phyloP scores from a whole-genome alignment of 2,329 filamentous ascomycete species.

The Cryoendolithus antarcticus region DNA sequence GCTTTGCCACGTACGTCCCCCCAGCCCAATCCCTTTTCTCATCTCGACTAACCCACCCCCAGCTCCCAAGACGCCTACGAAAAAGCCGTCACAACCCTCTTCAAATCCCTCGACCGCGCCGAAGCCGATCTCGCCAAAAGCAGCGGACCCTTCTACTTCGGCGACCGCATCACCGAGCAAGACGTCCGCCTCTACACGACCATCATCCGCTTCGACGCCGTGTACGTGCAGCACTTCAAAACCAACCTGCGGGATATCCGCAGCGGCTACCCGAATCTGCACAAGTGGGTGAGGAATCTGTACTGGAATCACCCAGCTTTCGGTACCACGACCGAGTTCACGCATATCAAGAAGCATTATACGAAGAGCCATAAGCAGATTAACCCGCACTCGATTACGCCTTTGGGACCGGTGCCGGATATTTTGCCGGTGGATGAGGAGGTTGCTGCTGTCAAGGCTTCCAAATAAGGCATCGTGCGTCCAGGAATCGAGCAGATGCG shows the following conservation, averaged over 20 bases:
- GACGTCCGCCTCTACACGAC: slow-evolving; percentile 44
- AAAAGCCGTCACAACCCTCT: slow-evolving; percentile 33
- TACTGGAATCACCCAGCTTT: slow-evolving; percentile 80
- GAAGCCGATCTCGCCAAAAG: slow-evolving; percentile 31
- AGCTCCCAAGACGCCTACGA: slow-evolving; percentile 38
- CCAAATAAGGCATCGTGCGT: neutral
- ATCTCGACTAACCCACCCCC: neutral
- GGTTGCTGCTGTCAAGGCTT: slow-evolving; percentile 45
- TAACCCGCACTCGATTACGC: slow-evolving; percentile 60
- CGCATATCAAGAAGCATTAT: slow-evolving; percentile 83
- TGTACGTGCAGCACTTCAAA: slow-evolving; percentile 57
- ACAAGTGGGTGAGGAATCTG: slow-evolving; percentile 68
- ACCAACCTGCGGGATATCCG: slow-evolving; percentile 77
- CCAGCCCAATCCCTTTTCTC: no score
- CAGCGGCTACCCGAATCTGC: slow-evolving; percentile 66
- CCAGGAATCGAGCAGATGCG: no score
- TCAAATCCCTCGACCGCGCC: slow-evolving; percentile 36
- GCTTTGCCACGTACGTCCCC: slow-evolving; percentile 33
- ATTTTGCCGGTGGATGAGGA: slow-evolving; percentile 69
- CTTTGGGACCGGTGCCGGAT: slow-evolving; percentile 71
- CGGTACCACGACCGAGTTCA: slow-evolving; percentile 71
- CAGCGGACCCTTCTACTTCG: slow-evolving; percentile 35
- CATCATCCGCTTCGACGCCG: slow-evolving; percentile 50
- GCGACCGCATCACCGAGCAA: slow-evolving; percentile 35
- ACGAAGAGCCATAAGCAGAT: slow-evolving; percentile 55